Conservation (phyloP, 345 rosid species). For the Passiflora organensis region DNA sequence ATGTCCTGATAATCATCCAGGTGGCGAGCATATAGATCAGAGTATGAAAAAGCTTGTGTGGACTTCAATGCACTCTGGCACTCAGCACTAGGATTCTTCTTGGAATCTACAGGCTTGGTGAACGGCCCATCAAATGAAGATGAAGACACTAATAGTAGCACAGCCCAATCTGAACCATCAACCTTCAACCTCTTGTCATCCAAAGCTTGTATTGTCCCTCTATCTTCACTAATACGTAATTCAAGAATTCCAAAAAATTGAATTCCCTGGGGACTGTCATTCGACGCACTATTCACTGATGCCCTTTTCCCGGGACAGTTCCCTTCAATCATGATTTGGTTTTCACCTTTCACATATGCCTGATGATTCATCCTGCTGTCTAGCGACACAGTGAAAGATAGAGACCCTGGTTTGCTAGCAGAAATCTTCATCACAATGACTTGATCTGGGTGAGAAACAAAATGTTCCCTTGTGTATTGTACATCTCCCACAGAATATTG, state of each 20-base stretch:
- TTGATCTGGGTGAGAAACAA: constrained; percentile 68
- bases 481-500: constrained; percentile 57
- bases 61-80: constrained; percentile 36
- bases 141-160: constrained; percentile 50
- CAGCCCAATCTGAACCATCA: constrained; percentile 71
- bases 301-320: constrained; percentile 65
- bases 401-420: constrained; percentile 51
- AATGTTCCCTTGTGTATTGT: constrained; percentile 61
- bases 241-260: constrained; percentile 64
- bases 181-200: constrained; percentile 64
- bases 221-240: constrained; percentile 50
- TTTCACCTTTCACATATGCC: constrained; percentile 39
- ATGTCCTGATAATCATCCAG: constrained; percentile 66
- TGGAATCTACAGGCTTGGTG: constrained; percentile 63
- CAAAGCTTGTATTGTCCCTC: constrained; percentile 40
- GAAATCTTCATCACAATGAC: constrained; percentile 61
- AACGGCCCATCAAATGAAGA: constrained; percentile 88
- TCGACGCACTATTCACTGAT: constrained; percentile 34
- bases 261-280: constrained; percentile 54
- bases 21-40: constrained; percentile 63
- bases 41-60: constrained; percentile 43
- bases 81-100: constrained; percentile 51
- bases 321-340: constrained; percentile 62
- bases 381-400: constrained; percentile 59
- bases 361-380: constrained; percentile 58